These are phyloP conservation scores for Rhodotorula graminis DNA, from an alignment of 768 basidiomycete genomes.

Conservation along the genomic window DNA sequence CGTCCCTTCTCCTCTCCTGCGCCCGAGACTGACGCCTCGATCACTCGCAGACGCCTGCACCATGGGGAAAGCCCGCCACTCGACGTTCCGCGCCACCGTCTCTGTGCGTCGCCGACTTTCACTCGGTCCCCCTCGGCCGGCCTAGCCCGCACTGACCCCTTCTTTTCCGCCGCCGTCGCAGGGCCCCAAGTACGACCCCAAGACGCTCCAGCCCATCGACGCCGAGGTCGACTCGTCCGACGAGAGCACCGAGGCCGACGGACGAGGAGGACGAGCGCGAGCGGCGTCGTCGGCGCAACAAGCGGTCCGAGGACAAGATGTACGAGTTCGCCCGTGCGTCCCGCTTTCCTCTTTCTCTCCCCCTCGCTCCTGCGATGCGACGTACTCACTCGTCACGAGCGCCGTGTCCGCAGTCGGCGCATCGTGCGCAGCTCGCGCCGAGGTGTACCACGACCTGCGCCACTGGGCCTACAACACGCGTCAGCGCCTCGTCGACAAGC, in stretches of 20 bases:
- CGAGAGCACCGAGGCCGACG: neutral
- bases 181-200: slow-evolving; percentile 12
- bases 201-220: neutral
- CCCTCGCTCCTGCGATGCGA: too few relatives aligned
- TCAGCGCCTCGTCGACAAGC: neutral
- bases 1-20: neutral
- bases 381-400: too few relatives aligned
- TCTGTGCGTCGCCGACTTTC: neutral
- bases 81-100: neutral
- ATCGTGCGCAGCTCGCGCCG: slow-evolving; percentile 12
- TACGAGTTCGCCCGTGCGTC: slow-evolving; percentile 16
- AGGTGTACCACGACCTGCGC: slow-evolving; percentile 2
- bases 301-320: neutral
- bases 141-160: too few relatives aligned
- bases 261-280: slow-evolving; percentile 10
- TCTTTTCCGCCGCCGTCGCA: neutral
- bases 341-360: neutral
- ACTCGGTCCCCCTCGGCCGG: neutral
- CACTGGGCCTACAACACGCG: slow-evolving; percentile 13
- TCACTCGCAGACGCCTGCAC: neutral
- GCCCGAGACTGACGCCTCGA: neutral
- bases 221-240: neutral
- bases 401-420: slow-evolving; percentile 11
- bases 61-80: neutral
- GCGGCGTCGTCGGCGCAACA: neutral